Base-by-base conservation (phyloP, 805 yeast genomes). In the Suhomyces canberraensis region DNA sequence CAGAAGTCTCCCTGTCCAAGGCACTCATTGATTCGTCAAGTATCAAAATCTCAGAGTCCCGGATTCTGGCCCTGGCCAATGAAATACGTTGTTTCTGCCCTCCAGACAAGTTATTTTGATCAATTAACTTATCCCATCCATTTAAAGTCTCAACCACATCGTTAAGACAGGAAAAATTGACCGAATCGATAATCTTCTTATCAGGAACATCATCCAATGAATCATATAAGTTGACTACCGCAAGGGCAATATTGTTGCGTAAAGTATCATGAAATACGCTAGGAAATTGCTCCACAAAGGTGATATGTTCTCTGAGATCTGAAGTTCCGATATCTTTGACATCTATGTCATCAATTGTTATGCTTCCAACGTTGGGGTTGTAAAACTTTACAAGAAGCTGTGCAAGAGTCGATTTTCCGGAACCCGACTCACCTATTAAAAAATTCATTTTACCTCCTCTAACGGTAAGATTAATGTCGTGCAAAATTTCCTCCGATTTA, bases 11-110 rank as follows among this genome's bases (percentile, higher is more conserved):
- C 2, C 61, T 54, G 54, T 93, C 97, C 38, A 93, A 60, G 0
- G 96, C 96, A 33, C 93, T 81, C 2, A 86, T 64, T 3, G 93
- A 76, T 55, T 93, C 99, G 61, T 93, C 99, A 18, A 90, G 63
- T 2, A 93, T 73, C 41, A 91, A 60, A 4, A 93, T 72, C 0
- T 90, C 86, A 0, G 95, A 60, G 50, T 93, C 74, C 43, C 87
- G 69, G 3, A 89, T 40, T 38, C 69, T 70, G 0, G 97, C 97
- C 37, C 97, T 70, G 0, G 98, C 96, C 19, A 93, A 51, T 0
- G 91, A 84, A 2, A 93, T 68, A 42, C 90, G 67, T 59, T 93
- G 98, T 38, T 72, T 76, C 56, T 93, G 96, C 0, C 99, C 99
- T 4, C 98, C 98, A 45, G 96, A 86, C 7, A 91, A 61, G 2